These are phyloP conservation scores for Colletotrichum endophyticum DNA, from an alignment of 2,329 filamentous ascomycete species.

Conservation along the genomic window DNA sequence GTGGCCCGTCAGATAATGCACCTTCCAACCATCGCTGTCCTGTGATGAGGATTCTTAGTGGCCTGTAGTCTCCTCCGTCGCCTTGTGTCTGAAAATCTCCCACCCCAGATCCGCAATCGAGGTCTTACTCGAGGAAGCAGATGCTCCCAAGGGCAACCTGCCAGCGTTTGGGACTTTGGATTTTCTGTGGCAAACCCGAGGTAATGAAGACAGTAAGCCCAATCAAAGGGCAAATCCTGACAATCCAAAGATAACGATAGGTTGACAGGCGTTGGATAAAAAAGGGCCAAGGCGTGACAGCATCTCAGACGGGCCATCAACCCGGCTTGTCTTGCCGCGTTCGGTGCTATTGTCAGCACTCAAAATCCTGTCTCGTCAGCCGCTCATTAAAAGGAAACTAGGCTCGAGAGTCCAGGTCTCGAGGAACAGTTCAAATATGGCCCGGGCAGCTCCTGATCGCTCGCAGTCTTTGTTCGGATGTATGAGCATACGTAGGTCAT, in stretches of 20 bases:
- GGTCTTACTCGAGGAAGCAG: not conserved
- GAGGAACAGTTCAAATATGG: not conserved
- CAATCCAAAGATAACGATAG: not conserved
- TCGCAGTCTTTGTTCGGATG: not conserved
- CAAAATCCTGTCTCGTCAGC: not conserved
- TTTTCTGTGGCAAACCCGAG: not conserved
- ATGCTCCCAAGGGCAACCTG: not conserved
- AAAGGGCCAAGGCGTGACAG: not conserved
- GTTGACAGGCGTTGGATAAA: not conserved
- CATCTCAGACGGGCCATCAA: not conserved
- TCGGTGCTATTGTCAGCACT: slow-evolving; percentile 9
- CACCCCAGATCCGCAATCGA: not conserved
- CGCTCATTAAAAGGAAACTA: not conserved
- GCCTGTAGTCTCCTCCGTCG: not conserved
- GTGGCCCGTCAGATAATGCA: not conserved
- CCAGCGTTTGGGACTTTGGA: not conserved
- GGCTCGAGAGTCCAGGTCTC: not conserved
- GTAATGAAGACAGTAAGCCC: not conserved
- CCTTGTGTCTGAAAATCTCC: not conserved
- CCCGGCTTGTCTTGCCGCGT: not conserved
- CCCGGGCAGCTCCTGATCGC: not conserved
- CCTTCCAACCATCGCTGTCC: not conserved
- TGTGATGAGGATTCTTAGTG: not conserved
- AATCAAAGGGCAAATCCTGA: not conserved
- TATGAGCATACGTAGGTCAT: not conserved